phyloP scores from a whole-genome alignment of 164 flowering plant species.

The Tetrastigma voinierianum region DNA sequence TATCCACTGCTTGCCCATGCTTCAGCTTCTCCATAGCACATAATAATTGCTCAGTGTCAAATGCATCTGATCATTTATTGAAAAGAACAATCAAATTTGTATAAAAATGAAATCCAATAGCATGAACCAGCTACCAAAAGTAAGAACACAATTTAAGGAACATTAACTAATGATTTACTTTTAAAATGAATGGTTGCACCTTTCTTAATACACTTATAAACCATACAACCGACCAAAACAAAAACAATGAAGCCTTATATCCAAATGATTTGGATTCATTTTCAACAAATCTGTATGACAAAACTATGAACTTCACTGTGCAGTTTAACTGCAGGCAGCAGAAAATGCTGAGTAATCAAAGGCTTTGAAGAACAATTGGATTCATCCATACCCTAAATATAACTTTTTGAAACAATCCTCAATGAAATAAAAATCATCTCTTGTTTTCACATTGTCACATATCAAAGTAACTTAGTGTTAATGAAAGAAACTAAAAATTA shows the following conservation, averaged over 20 bases:
- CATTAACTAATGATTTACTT: not conserved
- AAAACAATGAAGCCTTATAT: too few species aligned
- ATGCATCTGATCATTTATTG: constrained; percentile 67
- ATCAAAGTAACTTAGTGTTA: not conserved
- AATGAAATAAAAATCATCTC: not conserved
- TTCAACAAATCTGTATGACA: not conserved
- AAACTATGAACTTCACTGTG: not conserved
- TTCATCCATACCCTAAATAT: too few species aligned
- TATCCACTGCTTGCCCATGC: constrained; percentile 78
- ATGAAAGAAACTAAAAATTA: not conserved
- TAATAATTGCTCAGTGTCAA: constrained; percentile 79
- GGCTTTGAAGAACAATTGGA: too few species aligned
- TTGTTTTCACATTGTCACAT: not conserved
- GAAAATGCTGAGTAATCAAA: too few species aligned
- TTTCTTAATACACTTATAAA: not conserved
- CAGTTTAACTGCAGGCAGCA: too few species aligned
- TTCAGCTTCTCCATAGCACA: constrained; percentile 64
- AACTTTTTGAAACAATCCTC: not conserved
- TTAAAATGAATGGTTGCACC: too few species aligned
- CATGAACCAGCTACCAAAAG: not conserved
- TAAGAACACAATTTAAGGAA: not conserved
- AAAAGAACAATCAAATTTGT: not conserved
- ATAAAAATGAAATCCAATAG: not conserved
- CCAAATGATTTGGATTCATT: too few species aligned
- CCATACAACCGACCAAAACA: not conserved